Base-by-base conservation (phyloP, 2,329 filamentous ascomycete species). In the Fusarium poae region DNA sequence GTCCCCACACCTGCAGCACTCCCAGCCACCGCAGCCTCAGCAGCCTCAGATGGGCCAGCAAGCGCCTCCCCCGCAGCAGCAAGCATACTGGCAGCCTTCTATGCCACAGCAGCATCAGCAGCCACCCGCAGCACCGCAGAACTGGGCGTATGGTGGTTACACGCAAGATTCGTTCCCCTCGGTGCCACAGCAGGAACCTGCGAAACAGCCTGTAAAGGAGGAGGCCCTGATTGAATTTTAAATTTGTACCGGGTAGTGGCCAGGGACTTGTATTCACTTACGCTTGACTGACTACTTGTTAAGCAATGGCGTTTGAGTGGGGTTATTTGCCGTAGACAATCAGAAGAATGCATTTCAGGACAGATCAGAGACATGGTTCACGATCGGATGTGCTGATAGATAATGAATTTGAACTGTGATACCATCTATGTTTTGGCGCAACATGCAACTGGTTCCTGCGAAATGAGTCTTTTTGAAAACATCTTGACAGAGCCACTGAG, bases 211-310 rank as follows among this genome's bases (percentile, higher is more conserved):
- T 16, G 85, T 82, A 1, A 85, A 91, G 46, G 92, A 95, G 79
- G 92, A 95, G 79, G 91, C 89, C 61, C 80, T 96, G 74, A 96
- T 96, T 79, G 92, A 96, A 78, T 83, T 95, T 65, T 94, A 71
- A 76, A 49, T 37, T 40, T 57, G n/a, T 49, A 57, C 21, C 15
- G 10, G 13, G 23, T 29, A 15, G 13, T 21, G 32, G 34, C 20
- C 25, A 39, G 42, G 39, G 23, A 49, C 35, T 39, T 46, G 18
- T 34, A 8, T 30, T 40, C 39, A 37, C 23, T 39, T 53, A 39
- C 42, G 27, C 30, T 56, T 55, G 46, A 44, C 51, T 37, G 12
- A 40, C 29, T 27, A 39, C 55, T 43, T 23, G 43, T 64, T 43
- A 35, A 35, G 39, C 34, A 46, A 35, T 57, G 67, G 67, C 67